Percentiles rank a stretch among this genome's conserved stretches.
phyloP scores from a whole-genome alignment of 2,329 filamentous ascomycete genomes.

The Cladophialophora chaetospira region DNA sequence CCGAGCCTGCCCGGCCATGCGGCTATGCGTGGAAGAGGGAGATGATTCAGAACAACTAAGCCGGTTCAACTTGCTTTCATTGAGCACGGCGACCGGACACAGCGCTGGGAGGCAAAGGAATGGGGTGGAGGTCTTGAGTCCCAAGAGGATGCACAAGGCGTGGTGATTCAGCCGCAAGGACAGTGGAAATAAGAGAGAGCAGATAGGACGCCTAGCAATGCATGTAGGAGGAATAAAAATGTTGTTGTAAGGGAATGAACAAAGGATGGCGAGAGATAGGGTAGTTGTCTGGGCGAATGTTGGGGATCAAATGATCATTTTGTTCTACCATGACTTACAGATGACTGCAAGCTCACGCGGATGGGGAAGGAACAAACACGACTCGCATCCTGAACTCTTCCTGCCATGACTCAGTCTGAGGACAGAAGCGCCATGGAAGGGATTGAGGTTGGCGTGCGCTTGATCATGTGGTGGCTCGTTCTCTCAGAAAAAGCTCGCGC shows the following conservation, averaged over 20 bases:
- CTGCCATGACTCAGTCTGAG: background rate
- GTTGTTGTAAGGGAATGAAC: background rate
- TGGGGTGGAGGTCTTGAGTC: too few relatives aligned
- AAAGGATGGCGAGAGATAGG: background rate
- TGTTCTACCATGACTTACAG: background rate
- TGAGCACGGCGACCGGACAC: too few relatives aligned
- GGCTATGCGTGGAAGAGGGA: background rate
- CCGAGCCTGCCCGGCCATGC: slow-evolving; percentile 3
- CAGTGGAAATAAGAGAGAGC: background rate
- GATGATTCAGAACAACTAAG: background rate
- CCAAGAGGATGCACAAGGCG: too few relatives aligned
- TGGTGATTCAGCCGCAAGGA: background rate
- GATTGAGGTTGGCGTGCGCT: background rate
- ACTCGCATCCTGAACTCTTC: background rate
- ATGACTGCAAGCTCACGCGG: background rate
- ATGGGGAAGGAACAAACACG: background rate
- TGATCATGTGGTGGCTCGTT: background rate
- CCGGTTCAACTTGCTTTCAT: background rate
- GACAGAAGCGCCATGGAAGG: background rate
- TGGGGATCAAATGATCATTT: background rate
- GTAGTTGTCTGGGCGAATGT: background rate
- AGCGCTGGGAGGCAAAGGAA: too few relatives aligned
- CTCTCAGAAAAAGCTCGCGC: background rate
- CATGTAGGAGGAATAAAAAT: background rate
- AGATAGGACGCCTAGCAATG: background rate